Evolutionary conservation across 1,284 basidiomycete species (phyloP), one percentile per base, ranked within the genome.

Genomic region (Pholiota adiposa): DNA sequence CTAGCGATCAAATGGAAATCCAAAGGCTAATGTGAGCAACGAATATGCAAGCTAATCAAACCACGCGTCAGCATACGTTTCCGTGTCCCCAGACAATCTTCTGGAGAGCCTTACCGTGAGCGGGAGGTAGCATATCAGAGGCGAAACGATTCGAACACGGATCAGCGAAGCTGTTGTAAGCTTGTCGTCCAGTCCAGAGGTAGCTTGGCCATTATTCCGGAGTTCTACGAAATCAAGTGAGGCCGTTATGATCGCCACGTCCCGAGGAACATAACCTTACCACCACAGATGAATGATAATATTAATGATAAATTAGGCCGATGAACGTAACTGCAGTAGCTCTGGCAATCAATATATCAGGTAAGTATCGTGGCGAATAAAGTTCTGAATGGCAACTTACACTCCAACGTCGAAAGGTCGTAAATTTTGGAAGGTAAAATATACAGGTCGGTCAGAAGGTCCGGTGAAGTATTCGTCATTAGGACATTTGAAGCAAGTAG

Each of bases 261-360:
- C 16, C 12, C 16, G 7, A 16, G 6, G 62, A 29, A 64, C 54
- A 44, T 65, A 66, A 59, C 71, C 68, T 31, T 64, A 72, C 71
- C 48, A 74, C 69, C 29, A 74, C 63, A 56, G n/a, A 74, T 67
- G 54, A 70, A 75, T 1, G 84, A 74, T 33, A 86, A 75, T 56
- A 93, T 90, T 55, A 85, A 73, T 90, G 77, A 75, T 92, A 93
- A 60, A 93, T 88, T 7, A 90, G 76, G 27, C 89, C 91, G 21
- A 92, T 89, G 61, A 88, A 89, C 8, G 75, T 78, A n/a, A 79
- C 73, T 0, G 91, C 91, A 1, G 83, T 77, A 1, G 90, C 90
- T 21, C 90, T 90, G 64, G n/a, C n/a, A 18, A 12, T 29, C 12
- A n/a, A 41, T 31, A 25, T 23, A 8, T 3, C 4, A 34, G 11